phyloP scores from a whole-genome alignment of 768 basidiomycete species.

The Russula brevipes region DNA sequence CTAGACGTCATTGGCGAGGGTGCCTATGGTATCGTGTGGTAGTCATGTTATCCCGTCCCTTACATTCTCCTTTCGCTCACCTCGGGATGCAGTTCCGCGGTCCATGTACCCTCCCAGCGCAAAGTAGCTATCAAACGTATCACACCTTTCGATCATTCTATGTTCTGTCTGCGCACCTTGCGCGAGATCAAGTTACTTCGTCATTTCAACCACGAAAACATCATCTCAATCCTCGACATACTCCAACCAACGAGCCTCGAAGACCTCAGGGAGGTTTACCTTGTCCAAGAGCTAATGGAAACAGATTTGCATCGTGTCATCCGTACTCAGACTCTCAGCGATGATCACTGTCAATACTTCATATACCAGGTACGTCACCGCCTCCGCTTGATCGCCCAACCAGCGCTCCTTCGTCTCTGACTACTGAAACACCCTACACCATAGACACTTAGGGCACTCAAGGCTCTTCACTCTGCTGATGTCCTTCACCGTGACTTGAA shows the following conservation, averaged over 20 bases:
- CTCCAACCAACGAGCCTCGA: constrained; percentile 68
- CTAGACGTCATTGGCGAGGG: constrained; percentile 87
- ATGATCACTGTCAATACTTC: constrained; percentile 97
- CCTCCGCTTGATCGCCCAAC: not conserved
- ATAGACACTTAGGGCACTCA: constrained; percentile 85
- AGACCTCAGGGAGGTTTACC: constrained; percentile 80
- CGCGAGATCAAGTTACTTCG: constrained; percentile 92
- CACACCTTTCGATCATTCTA: constrained; percentile 90
- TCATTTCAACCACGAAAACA: constrained; percentile 81
- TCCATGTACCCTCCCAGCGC: constrained; percentile 79
- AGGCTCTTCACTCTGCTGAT: constrained; percentile 91
- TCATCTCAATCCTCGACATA: constrained; percentile 95
- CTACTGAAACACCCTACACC: not conserved
- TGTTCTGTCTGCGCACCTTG: constrained; percentile 90
- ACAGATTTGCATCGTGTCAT: constrained; percentile 97
- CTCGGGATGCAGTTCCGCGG: constrained; percentile 51
- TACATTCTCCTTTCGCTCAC: not conserved
- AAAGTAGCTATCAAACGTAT: constrained; percentile 98
- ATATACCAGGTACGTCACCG: constrained; percentile 71
- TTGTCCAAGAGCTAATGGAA: constrained; percentile 79
- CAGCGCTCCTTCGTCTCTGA: not conserved
- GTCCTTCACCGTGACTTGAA: constrained; percentile 95
- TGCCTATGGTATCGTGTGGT: constrained; percentile 91
- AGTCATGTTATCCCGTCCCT: constrained; percentile 8
- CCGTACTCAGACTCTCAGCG: constrained; percentile 86